Percentiles rank a stretch among this genome's conserved stretches.
phyloP scores from a whole-genome alignment of 768 basidiomycete species.

The Steccherinum ochraceum region DNA sequence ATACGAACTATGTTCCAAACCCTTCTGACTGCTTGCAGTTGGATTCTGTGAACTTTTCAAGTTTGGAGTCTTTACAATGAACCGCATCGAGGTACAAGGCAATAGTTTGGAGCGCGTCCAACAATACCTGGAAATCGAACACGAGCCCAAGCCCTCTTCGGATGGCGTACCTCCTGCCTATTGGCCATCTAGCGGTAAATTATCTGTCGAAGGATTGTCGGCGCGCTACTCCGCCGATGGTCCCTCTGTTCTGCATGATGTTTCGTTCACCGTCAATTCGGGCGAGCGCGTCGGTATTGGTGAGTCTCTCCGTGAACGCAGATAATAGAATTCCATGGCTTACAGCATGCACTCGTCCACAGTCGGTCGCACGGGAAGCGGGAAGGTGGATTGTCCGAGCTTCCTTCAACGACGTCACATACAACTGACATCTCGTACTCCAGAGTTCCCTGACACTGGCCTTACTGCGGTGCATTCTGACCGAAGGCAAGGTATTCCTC shows the following conservation, averaged over 20 bases:
- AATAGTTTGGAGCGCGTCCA: slow-evolving; percentile 35
- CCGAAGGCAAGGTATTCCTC: slow-evolving; percentile 45
- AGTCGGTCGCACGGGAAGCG: slow-evolving; percentile 56
- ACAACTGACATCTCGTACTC: too few relatives aligned
- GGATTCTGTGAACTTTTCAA: too few relatives aligned
- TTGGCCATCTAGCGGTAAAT: slow-evolving; percentile 43
- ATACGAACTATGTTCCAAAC: too few relatives aligned
- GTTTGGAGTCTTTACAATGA: too few relatives aligned
- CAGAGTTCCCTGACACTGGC: slow-evolving; percentile 47
- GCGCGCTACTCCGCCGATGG: slow-evolving; percentile 35
- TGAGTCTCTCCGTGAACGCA: too few relatives aligned
- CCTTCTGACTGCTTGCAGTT: too few relatives aligned
- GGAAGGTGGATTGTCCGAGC: slow-evolving; percentile 31
- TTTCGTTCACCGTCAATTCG: slow-evolving; percentile 45
- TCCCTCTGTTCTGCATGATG: slow-evolving; percentile 49
- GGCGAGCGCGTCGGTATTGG: slow-evolving; percentile 51
- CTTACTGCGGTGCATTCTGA: slow-evolving; percentile 46
- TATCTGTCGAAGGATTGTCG: slow-evolving; percentile 37
- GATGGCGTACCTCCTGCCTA: slow-evolving; percentile 41
- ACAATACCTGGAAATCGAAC: slow-evolving; percentile 40
- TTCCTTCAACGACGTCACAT: slow-evolving; percentile 1
- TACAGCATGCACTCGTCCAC: background rate
- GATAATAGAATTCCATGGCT: too few relatives aligned
- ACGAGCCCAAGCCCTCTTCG: slow-evolving; percentile 32
- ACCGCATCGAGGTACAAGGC: too few relatives aligned